Base-by-base conservation (phyloP, 306 rosid species). In the Casuarina cunninghamiana region DNA sequence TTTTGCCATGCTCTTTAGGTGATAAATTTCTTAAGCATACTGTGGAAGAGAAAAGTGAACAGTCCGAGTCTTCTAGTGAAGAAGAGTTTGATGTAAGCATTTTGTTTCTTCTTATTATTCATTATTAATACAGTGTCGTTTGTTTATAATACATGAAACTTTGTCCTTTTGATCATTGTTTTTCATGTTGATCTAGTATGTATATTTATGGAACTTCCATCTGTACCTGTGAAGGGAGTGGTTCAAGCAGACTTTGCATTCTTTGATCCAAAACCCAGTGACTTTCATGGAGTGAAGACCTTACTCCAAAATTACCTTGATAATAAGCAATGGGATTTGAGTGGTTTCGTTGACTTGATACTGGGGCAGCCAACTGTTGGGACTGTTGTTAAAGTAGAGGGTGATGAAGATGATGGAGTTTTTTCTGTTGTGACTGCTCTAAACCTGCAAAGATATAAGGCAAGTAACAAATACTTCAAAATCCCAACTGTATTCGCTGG, bases 231-330 rank as follows among this genome's bases (percentile, higher is more conserved):
- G 54, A 62, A 90, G 97, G 95, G 88, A 53, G 78, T 77, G 72
- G 80, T 94, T 58, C 97, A 91, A 88, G 94, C 93, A 73, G 97
- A 94, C 74, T 89, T 91, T 87, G 87, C 88, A 49, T 92, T 94
- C 82, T 94, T 89, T 48, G 97, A 94, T 87, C 97, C 97, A 7
- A 92, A 92, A 80, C 78, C 95, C 9, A 77, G 78, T 2, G 95
- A 92, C 74, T 94, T 90, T 83, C 97, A 94, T 77, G 98, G 97
- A 79, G 92, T 86, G 45, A 94, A 90, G 93, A 88, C 88, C 51
- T 83, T 94, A 87, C 87, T 94, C 38, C 93, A 86, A 80, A 82
- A 87, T 75, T 92, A 88, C 81, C 92, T 94, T 21, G 91, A 92
- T 82, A 83, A 84, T 70, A 77, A 78, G 54, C 84, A 80, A 63